Conservation (phyloP, 805 yeast genomes). For the Maudiozyma turicensis region DNA sequence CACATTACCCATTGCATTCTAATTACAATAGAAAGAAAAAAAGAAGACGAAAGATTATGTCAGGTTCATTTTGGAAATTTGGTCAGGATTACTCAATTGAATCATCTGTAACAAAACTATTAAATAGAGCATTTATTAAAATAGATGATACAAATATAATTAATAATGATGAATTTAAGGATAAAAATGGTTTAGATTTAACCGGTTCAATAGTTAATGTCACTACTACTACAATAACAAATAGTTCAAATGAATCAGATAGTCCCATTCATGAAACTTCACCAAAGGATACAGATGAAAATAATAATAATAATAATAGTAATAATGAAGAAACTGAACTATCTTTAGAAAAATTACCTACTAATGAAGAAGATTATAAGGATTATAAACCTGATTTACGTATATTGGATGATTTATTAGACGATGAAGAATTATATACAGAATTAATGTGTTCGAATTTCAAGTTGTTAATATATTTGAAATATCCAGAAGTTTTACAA, state of each 20-base stretch:
- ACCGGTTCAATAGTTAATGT: neutral
- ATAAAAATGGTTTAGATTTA: too few species aligned
- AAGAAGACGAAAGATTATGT: too few species aligned
- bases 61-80: slow-evolving; percentile 52
- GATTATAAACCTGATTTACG: slow-evolving; percentile 33
- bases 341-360: slow-evolving; percentile 16
- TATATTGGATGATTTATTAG: slow-evolving; percentile 49
- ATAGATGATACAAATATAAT: slow-evolving; percentile 15
- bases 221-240: neutral
- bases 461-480: slow-evolving; percentile 64
- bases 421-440: slow-evolving; percentile 64
- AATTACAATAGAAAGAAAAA: neutral
- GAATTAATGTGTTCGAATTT: slow-evolving; percentile 64
- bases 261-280: neutral
- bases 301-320: slow-evolving; percentile 30
- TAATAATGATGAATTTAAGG: neutral
- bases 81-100: slow-evolving; percentile 48
- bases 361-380: slow-evolving; percentile 26
- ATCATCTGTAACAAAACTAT: slow-evolving; percentile 43
- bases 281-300: neutral
- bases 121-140: slow-evolving; percentile 31
- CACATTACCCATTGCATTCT: neutral
- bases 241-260: neutral
- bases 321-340: slow-evolving; percentile 9
- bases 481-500: slow-evolving; percentile 67